Conservation (phyloP, 139 green algal species). For the Penium margaritaceum region DNA sequence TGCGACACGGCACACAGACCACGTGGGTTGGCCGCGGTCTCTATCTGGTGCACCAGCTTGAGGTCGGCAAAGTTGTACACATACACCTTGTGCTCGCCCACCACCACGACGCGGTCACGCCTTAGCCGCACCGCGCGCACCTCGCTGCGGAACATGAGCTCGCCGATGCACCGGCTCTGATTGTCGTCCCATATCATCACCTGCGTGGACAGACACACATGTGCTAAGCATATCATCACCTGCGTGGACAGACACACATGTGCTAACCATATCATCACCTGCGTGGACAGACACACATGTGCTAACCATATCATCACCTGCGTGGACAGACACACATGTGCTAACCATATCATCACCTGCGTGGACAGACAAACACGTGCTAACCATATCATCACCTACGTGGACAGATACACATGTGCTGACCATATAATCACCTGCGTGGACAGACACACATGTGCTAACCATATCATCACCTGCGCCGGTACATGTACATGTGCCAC, state of each 20-base stretch:
- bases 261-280: conserved; percentile 94
- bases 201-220: too few species aligned
- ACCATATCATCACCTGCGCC: too few species aligned
- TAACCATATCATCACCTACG: conserved; percentile 89
- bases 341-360: conserved; percentile 91
- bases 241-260: conserved; percentile 81
- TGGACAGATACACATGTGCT: conserved; percentile 80
- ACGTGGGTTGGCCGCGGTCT: conserved; percentile 75
- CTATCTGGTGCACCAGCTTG: conserved; percentile 77
- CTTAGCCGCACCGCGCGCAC: conserved; percentile 76
- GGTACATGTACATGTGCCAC: too few species aligned
- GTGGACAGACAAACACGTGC: too few species aligned
- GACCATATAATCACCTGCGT: conserved; percentile 91
- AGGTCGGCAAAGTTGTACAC: conserved; percentile 94
- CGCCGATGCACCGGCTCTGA: conserved; percentile 80
- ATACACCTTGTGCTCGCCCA: conserved; percentile 77
- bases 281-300: too few species aligned
- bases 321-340: conserved; percentile 81
- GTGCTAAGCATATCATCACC: conserved; percentile 87
- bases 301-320: conserved; percentile 89
- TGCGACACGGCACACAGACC: conserved; percentile 77
- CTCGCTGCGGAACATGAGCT: conserved; percentile 82
- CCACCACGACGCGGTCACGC: conserved; percentile 85
- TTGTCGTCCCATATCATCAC: conserved; percentile 97
- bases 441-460: too few species aligned